Evolutionary conservation across 306 rosid genomes (phyloP).

Genomic region (Sphenostylis stenocarpa): DNA sequence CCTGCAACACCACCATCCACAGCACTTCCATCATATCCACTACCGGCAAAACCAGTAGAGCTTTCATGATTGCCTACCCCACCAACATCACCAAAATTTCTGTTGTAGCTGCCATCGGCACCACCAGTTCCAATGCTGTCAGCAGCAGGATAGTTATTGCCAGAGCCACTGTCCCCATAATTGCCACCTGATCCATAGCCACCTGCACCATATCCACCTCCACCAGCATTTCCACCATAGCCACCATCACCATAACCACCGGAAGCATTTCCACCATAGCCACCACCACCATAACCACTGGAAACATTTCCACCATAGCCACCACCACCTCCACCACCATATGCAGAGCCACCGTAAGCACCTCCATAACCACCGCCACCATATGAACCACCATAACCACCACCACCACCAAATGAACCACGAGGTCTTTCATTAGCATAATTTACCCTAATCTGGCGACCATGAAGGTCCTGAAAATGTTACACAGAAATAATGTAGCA

Average conservation of each 20-base stretch:
- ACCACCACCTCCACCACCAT: neutral
- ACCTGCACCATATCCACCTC: constrained; percentile 35
- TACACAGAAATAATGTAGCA: neutral
- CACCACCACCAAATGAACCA: neutral
- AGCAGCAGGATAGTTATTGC: constrained; percentile 32
- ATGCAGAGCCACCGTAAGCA: neutral
- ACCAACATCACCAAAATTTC: constrained; percentile 31
- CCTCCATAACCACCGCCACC: constrained; percentile 44
- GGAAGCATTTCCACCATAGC: constrained; percentile 30
- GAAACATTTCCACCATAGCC: constrained; percentile 35
- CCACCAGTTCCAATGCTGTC: constrained; percentile 34
- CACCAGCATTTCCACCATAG: constrained; percentile 24
- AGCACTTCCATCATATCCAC: constrained; percentile 28
- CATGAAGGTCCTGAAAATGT: constrained; percentile 77
- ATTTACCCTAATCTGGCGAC: constrained; percentile 75
- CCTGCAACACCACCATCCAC: constrained; percentile 20
- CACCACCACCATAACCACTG: constrained; percentile 12
- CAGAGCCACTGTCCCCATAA: constrained; percentile 38
- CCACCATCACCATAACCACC: constrained; percentile 14
- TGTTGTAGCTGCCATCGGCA: constrained; percentile 31
- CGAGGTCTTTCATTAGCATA: constrained; percentile 79
- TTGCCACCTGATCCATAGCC: constrained; percentile 40
- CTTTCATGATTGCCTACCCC: constrained; percentile 28
- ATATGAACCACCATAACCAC: constrained; percentile 30
- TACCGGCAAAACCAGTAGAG: constrained; percentile 9